Conservation (phyloP, 257 asterid species). For the Solanum raphanifolium region DNA sequence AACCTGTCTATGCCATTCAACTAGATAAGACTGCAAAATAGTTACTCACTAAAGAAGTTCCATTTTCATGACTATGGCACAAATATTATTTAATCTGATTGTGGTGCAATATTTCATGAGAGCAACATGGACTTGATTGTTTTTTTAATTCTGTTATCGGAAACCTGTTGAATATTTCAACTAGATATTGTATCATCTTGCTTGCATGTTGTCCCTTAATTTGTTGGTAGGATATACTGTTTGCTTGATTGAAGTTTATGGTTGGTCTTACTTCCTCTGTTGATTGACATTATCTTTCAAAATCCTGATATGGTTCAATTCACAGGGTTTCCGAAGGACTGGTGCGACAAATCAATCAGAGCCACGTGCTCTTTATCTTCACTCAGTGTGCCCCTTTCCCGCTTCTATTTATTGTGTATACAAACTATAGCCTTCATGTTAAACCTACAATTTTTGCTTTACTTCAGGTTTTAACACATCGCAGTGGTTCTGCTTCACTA, state of each 20-base stretch:
- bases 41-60: background rate
- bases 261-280: background rate
- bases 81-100: background rate
- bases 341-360: slow-evolving; percentile 39
- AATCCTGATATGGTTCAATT: slow-evolving; percentile 7
- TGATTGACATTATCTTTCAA: background rate
- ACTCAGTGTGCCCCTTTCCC: slow-evolving; percentile 43
- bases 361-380: slow-evolving; percentile 76
- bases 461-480: slow-evolving; percentile 76
- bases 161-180: background rate
- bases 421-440: slow-evolving; percentile 1
- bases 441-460: background rate
- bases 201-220: background rate
- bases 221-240: background rate
- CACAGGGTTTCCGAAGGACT: slow-evolving; percentile 68
- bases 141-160: background rate
- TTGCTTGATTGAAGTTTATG: background rate
- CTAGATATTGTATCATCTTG: background rate
- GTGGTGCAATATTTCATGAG: background rate
- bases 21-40: background rate
- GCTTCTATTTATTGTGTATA: background rate
- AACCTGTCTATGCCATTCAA: background rate
- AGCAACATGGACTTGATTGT: background rate
- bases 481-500: slow-evolving; percentile 71
- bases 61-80: background rate